Evolutionary conservation across 331 rosid species (phyloP).

Genomic region (Pyracantha coccinea): DNA sequence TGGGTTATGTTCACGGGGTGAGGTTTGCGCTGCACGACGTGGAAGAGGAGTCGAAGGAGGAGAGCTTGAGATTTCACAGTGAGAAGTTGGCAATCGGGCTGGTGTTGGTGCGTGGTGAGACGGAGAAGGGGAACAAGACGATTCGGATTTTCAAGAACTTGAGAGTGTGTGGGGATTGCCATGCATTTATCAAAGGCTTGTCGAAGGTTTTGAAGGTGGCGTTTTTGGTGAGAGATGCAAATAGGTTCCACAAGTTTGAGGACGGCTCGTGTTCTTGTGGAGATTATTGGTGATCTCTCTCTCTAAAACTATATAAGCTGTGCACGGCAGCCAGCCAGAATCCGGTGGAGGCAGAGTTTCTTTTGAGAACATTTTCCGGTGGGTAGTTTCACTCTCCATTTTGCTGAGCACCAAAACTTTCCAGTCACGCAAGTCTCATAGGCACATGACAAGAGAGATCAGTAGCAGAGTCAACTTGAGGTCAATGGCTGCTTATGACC

Average conservation of each 20-base stretch:
- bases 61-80: constrained; percentile 55
- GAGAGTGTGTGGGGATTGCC: constrained; percentile 55
- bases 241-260: constrained; percentile 54
- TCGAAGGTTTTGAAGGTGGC: constrained; percentile 37
- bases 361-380: too few relatives aligned
- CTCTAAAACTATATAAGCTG: too few relatives aligned
- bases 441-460: too few relatives aligned
- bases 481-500: too few relatives aligned
- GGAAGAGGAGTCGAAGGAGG: constrained; percentile 54
- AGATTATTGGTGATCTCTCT: constrained; percentile 41
- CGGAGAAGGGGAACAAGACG: constrained; percentile 12
- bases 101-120: constrained; percentile 33
- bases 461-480: too few relatives aligned
- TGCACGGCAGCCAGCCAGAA: too few relatives aligned
- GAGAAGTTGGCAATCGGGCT: constrained; percentile 64
- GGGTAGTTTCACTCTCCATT: too few relatives aligned
- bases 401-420: too few relatives aligned
- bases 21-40: constrained; percentile 49
- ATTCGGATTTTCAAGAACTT: constrained; percentile 53
- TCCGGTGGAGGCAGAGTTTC: too few relatives aligned
- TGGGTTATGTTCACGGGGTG: constrained; percentile 36
- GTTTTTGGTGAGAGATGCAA: constrained; percentile 50
- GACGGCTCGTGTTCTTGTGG: constrained; percentile 47
- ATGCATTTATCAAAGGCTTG: constrained; percentile 44
- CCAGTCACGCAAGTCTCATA: too few relatives aligned